These are phyloP conservation scores for Alternaria consortialis DNA, from an alignment of 2,329 filamentous ascomycete species.

Conservation along the genomic window DNA sequence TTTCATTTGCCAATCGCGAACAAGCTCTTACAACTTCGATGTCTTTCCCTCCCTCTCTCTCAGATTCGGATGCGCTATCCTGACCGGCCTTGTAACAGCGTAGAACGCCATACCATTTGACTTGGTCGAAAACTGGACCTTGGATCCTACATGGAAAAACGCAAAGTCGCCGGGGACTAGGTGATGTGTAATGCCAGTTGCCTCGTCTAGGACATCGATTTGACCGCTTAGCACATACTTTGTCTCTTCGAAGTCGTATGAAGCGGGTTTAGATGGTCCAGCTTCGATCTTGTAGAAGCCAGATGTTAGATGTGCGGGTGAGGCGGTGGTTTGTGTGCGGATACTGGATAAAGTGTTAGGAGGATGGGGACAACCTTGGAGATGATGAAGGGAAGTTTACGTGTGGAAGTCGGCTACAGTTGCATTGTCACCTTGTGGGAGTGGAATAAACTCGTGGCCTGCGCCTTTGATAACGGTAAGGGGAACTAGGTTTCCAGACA, in stretches of 20 bases:
- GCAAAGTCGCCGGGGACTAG: slow-evolving; percentile 32
- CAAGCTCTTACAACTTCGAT: slow-evolving; percentile 12
- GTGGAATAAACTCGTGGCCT: slow-evolving; percentile 28
- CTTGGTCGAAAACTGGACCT: slow-evolving; percentile 34
- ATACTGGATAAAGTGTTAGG: slow-evolving; percentile 13
- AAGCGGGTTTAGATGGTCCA: slow-evolving; percentile 22
- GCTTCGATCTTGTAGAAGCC: slow-evolving; percentile 35
- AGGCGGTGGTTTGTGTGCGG: slow-evolving; percentile 24
- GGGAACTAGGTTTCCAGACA: slow-evolving; percentile 26
- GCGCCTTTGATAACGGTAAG: slow-evolving; percentile 35
- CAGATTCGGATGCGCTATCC: slow-evolving; percentile 21
- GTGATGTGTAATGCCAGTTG: slow-evolving; percentile 29
- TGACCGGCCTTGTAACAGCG: slow-evolving; percentile 27
- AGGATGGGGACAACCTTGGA: background rate
- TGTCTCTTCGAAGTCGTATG: slow-evolving; percentile 31
- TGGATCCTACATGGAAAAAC: slow-evolving; percentile 29
- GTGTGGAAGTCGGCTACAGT: slow-evolving; percentile 34
- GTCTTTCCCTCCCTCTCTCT: slow-evolving; percentile 21
- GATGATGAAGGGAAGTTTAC: background rate
- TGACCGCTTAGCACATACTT: slow-evolving; percentile 31
- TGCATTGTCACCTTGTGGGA: slow-evolving; percentile 28
- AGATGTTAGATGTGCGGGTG: slow-evolving; percentile 26
- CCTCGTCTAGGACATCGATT: slow-evolving; percentile 31
- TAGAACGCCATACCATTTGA: slow-evolving; percentile 29
- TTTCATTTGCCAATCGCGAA: no score